These are phyloP conservation scores for Boletus pseudo-olivaceus DNA, from an alignment of 768 basidiomycete genomes.

Conservation along the genomic window DNA sequence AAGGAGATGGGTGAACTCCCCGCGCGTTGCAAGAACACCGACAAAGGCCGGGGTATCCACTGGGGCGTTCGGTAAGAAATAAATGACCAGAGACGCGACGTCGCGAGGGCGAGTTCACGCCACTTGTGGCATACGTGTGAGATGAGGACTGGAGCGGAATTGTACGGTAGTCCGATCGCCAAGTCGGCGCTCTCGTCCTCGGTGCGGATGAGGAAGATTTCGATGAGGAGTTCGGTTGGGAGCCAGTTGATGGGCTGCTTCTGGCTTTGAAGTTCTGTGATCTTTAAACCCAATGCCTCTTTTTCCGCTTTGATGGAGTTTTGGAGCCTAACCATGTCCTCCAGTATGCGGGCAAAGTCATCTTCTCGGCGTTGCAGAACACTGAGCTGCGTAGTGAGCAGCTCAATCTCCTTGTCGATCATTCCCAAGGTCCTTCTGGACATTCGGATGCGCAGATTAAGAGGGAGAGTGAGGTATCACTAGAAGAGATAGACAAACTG, in stretches of 20 bases:
- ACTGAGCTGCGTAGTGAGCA: conserved; percentile 38
- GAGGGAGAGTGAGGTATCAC: background rate
- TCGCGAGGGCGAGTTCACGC: conserved; percentile 43
- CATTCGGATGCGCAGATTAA: conserved; percentile 12
- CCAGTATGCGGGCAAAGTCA: conserved; percentile 39
- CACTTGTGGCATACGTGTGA: conserved; percentile 51
- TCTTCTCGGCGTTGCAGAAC: conserved; percentile 36
- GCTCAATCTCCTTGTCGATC: conserved; percentile 37
- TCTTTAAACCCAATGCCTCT: conserved; percentile 27
- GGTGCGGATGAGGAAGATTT: conserved; percentile 38
- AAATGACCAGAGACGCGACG: conserved; percentile 45
- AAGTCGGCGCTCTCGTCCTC: conserved; percentile 26
- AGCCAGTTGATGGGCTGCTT: conserved; percentile 49
- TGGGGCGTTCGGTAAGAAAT: conserved; percentile 29
- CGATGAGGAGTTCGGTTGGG: conserved; percentile 45
- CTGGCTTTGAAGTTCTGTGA: conserved; percentile 36
- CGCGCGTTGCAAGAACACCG: conserved; percentile 37
- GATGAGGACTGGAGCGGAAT: conserved; percentile 37
- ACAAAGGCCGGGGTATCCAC: conserved; percentile 24
- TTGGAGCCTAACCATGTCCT: conserved; percentile 38
- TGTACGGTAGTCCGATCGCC: conserved; percentile 23
- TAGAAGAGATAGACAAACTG: background rate
- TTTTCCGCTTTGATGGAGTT: conserved; percentile 35
- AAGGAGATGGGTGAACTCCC: conserved; percentile 34
- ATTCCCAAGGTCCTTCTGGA: conserved; percentile 15